A percentile compares a stretch with the other conserved stretches of the same genome.
Conservation (phyloP, 2,329 filamentous ascomycete species). For the Penicillium olsonii region DNA sequence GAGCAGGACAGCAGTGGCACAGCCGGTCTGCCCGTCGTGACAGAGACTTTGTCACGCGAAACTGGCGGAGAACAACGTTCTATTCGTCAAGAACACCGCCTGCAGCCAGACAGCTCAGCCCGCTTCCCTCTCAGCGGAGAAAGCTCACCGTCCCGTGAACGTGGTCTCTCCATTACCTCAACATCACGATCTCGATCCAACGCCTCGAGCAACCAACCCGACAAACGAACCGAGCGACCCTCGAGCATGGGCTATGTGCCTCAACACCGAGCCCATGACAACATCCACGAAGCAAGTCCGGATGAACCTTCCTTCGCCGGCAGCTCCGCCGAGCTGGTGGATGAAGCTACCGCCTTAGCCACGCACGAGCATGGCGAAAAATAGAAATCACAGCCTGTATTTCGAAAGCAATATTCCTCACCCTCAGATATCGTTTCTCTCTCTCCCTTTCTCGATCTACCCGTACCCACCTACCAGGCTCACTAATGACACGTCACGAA, state of each 20-base stretch:
- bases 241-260: slow-evolving; percentile 54
- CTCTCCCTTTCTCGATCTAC: not conserved
- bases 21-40: slow-evolving; percentile 20
- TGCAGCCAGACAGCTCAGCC: slow-evolving; percentile 33
- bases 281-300: slow-evolving; percentile 47
- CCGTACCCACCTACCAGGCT: slow-evolving; percentile 10
- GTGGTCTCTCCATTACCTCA: slow-evolving; percentile 40
- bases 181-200: slow-evolving; percentile 35
- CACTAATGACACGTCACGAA: slow-evolving; percentile 22
- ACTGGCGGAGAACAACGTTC: slow-evolving; percentile 11
- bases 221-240: slow-evolving; percentile 39
- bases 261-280: slow-evolving; percentile 50
- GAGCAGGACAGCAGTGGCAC: slow-evolving; percentile 16
- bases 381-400: slow-evolving; percentile 4
- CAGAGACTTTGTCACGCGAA: slow-evolving; percentile 20
- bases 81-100: slow-evolving; percentile 16
- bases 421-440: slow-evolving; percentile 5
- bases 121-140: slow-evolving; percentile 45
- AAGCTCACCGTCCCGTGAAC: slow-evolving; percentile 39
- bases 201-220: slow-evolving; percentile 35
- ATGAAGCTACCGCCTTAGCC: slow-evolving; percentile 27
- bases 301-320: slow-evolving; percentile 41
- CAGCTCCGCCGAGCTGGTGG: slow-evolving; percentile 48
- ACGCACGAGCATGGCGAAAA: slow-evolving; percentile 15
- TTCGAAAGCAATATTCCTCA: slow-evolving; percentile 8